A percentile compares a stretch with the other conserved stretches of the same genome.
Evolutionary conservation across 1,284 basidiomycete species (phyloP).

Genomic region (Tilletiopsis washingtonensis): DNA sequence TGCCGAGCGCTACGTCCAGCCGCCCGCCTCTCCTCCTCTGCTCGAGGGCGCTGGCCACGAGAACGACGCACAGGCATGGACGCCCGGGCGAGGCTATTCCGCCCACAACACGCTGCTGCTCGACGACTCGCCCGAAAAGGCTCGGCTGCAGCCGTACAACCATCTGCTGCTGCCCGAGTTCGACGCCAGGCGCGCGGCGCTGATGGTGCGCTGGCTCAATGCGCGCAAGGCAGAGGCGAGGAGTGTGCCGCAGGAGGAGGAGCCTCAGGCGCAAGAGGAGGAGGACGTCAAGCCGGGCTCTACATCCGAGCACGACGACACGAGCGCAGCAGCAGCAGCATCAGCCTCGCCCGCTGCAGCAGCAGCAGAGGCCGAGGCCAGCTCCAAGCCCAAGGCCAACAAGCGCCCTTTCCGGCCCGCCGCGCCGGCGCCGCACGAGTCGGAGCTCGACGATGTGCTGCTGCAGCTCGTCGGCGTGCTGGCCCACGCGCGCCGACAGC

Average conservation of each 20-base stretch:
- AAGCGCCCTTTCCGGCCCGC: no score
- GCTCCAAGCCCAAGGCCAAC: not conserved
- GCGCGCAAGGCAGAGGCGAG: slow-evolving; percentile 2
- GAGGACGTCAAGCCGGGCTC: not conserved
- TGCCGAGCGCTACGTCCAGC: not conserved
- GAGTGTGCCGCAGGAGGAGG: not conserved
- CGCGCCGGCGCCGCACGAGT: no score
- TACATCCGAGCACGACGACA: not conserved
- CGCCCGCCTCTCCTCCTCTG: not conserved
- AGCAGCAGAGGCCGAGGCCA: no score
- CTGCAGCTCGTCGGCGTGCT: slow-evolving; percentile 42
- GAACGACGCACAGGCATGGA: not conserved
- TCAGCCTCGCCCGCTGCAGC: no score
- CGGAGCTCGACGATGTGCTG: slow-evolving; percentile 29
- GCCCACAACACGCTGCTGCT: slow-evolving; percentile 68
- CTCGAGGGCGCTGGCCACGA: not conserved
- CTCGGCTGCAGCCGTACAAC: slow-evolving; percentile 61
- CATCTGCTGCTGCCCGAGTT: slow-evolving; percentile 39
- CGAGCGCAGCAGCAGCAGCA: no score
- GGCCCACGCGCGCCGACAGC: slow-evolving; percentile 24
- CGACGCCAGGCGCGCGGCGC: slow-evolving; percentile 4
- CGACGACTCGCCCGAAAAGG: slow-evolving; percentile 72
- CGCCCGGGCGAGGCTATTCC: slow-evolving; percentile 48
- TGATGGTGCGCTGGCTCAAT: slow-evolving; percentile 2
- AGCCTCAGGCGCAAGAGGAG: no score